Evolutionary conservation across 2,329 filamentous ascomycete species (phyloP).

Genomic region (Arthroderma sp.): DNA sequence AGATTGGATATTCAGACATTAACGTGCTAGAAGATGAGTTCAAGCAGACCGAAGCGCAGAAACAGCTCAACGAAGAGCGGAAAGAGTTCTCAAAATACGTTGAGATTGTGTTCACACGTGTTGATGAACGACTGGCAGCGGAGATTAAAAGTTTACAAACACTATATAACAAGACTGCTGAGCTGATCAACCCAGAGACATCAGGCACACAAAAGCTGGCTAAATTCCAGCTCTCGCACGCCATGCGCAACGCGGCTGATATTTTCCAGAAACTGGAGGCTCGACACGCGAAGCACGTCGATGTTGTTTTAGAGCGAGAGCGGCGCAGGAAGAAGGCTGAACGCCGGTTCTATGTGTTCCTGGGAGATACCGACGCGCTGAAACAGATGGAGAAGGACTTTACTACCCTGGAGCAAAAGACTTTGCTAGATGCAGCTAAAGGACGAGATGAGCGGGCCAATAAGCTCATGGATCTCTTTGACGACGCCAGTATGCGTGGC

Average conservation of each 20-base stretch:
- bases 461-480: slow-evolving; percentile 37
- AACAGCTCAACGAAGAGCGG: slow-evolving; percentile 41
- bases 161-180: slow-evolving; percentile 32
- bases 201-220: slow-evolving; percentile 17
- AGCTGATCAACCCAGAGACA: slow-evolving; percentile 29
- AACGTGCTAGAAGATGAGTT: slow-evolving; percentile 42
- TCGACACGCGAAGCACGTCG: slow-evolving; percentile 37
- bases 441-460: slow-evolving; percentile 38
- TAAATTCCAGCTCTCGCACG: slow-evolving; percentile 27
- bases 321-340: slow-evolving; percentile 42
- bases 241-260: slow-evolving; percentile 33
- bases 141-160: slow-evolving; percentile 38
- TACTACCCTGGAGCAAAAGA: slow-evolving; percentile 39
- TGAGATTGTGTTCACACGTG: slow-evolving; percentile 36
- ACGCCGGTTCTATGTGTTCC: slow-evolving; percentile 37
- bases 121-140: slow-evolving; percentile 36
- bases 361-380: slow-evolving; percentile 38
- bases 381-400: slow-evolving; percentile 37
- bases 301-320: slow-evolving; percentile 41
- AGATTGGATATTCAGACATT: slow-evolving; percentile 47
- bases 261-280: slow-evolving; percentile 37
- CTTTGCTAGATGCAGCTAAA: slow-evolving; percentile 35
- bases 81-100: slow-evolving; percentile 40
- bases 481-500: slow-evolving; percentile 38
- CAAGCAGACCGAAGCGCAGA: slow-evolving; percentile 38